Evolutionary conservation across 2,329 filamentous ascomycete genomes (phyloP), one percentile per base, ranked within the genome.

Genomic region (Nemania bipapillata): DNA sequence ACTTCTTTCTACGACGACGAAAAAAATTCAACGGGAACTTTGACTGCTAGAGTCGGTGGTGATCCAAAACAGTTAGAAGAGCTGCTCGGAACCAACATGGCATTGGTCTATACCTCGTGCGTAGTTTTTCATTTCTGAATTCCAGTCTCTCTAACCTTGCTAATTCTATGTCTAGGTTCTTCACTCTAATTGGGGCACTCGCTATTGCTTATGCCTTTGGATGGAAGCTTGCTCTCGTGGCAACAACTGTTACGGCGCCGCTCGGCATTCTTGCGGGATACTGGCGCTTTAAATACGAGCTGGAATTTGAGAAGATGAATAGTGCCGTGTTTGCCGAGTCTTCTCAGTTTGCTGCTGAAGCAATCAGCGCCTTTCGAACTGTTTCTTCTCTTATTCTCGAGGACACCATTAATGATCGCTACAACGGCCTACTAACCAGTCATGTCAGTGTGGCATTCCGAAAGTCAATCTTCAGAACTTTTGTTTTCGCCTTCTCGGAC

Each of bases 151-250:
- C 15, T 11, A 11, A 12, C 30, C 8, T 59, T 15, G 35, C 32
- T 68, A 32, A 69, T 70, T 20, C 50, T 45, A 20, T 49, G 26
- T 26, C 17, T 30, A 77, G 75, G 24, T 75, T 91, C 24, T 90
- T 92, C 76, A 90, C 87, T 56, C 79, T 94, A 2, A 74, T 88
- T 8, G 91, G 91, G 0, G 88, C 87, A 7, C 79, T 92, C 15
- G 81, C 85, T 50, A 90, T 94, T 59, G 85, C 90, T 0, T 93
- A 92, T 74, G 82, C 85, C 3, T 93, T 91, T 76, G 90, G 90
- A 1, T 94, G 92, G 92, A 94, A 93, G 77, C 83, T 95, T 8
- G 88, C 90, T 0, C 80, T 93, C 0, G 89, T 94, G 0, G 85
- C 87, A 0, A 81, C 89, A 8, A 91, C 88, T 72, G 87, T 91